Base-by-base conservation (phyloP, 768 basidiomycete genomes). In the Serendipita vermifera region DNA sequence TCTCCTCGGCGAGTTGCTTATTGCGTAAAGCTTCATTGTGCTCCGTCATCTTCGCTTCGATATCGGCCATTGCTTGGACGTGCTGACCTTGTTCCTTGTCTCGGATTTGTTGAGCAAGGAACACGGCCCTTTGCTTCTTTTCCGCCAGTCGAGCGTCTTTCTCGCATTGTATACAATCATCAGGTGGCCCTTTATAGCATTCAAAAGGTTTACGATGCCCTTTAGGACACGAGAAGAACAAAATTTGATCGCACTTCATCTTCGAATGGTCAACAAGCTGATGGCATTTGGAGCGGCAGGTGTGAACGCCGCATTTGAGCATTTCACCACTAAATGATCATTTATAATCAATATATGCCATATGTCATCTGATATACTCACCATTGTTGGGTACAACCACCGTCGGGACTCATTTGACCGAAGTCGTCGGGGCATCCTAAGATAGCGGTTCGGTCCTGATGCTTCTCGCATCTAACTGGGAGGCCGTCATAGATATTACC, bases 301-400 rank as follows among this genome's bases (percentile, higher is more conserved):
- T 48, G 62, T 85, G 83, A 71, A 60, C 82, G 84, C 5, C 62
- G 71, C 2, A 85, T 69, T 32, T n/a, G n/a, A n/a, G n/a, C n/a
- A 66, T 62, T 0, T 62, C 65, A 17, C 74, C 76, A 59, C 83
- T 84, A 54, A n/a, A 32, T 38, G 43, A 9, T 38, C 24, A 14
- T 27, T 35, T 17, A 59, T n/a, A n/a, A n/a, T n/a, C n/a, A n/a
- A n/a, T n/a, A n/a, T n/a, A n/a, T n/a, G n/a, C n/a, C n/a, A n/a
- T n/a, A n/a, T n/a, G n/a, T n/a, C n/a, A n/a, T n/a, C n/a, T n/a
- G n/a, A n/a, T n/a, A n/a, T 11, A 62, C 72, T 43, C 67, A 83
- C 83, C 83, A 85, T 41, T 76, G 73, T 58, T 74, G 70, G 2
- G 58, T 65, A 58, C 83, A 85, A 2, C 83, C 83, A 7, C 83